These are phyloP conservation scores for Salix dunnii DNA, from an alignment of 345 rosid species.

Conservation along the genomic window DNA sequence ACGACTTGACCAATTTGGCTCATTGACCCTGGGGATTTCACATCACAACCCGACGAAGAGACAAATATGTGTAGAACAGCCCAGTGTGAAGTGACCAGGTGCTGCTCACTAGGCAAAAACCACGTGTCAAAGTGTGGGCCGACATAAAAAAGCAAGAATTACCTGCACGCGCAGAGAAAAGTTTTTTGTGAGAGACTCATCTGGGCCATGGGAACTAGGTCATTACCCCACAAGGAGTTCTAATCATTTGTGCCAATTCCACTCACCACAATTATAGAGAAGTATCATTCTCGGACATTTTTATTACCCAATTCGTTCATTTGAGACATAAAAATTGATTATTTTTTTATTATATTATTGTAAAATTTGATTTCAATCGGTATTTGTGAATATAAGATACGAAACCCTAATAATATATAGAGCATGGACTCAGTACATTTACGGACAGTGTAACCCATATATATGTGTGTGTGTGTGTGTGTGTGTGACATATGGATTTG, in stretches of 20 bases:
- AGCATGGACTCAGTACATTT: no score
- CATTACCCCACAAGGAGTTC: not conserved
- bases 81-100: not conserved
- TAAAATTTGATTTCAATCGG: no score
- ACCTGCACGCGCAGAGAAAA: conserved; percentile 20
- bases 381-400: no score
- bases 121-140: conserved; percentile 18
- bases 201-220: not conserved
- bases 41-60: not conserved
- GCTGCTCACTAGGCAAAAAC: not conserved
- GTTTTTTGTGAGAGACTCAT: not conserved
- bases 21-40: not conserved
- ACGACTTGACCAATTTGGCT: not conserved
- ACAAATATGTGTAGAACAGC: not conserved
- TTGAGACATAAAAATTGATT: no score
- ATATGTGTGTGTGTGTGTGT: no score
- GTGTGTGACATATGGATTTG: no score
- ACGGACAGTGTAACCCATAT: no score
- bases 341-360: no score
- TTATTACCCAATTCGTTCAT: no score
- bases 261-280: not conserved
- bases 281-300: no score
- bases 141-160: not conserved
- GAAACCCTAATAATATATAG: no score
- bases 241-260: not conserved